A percentile compares a stretch with the other conserved stretches of the same genome.
phyloP scores from a whole-genome alignment of 1,284 basidiomycete species.

The Sporisorium reilianum region DNA sequence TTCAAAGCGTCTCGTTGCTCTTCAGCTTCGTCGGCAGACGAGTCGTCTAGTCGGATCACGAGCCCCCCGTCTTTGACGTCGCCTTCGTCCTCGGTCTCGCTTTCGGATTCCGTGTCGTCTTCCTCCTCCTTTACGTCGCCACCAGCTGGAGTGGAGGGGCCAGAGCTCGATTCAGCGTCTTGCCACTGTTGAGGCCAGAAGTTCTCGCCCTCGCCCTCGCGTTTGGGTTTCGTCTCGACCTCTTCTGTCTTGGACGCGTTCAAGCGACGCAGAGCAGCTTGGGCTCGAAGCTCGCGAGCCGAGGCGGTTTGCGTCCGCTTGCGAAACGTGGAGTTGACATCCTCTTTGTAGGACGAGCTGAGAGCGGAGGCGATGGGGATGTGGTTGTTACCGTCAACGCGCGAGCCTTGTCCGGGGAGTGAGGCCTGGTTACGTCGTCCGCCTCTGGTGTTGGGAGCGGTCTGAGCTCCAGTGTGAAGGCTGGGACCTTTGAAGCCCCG shows the following conservation, averaged over 20 bases:
- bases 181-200: slow-evolving; percentile 16
- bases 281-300: slow-evolving; percentile 45
- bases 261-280: slow-evolving; percentile 45
- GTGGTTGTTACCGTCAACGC: slow-evolving; percentile 54
- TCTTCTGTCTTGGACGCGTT: slow-evolving; percentile 16
- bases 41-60: slow-evolving; percentile 32
- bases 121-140: slow-evolving; percentile 21
- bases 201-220: background rate
- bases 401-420: slow-evolving; percentile 44
- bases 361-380: slow-evolving; percentile 42
- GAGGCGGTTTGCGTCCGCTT: slow-evolving; percentile 43
- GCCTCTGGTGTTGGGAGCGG: slow-evolving; percentile 47
- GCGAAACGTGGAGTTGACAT: slow-evolving; percentile 58
- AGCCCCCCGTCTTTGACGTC: slow-evolving; percentile 21
- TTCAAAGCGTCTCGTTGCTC: background rate
- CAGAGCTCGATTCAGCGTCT: background rate
- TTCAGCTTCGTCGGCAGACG: slow-evolving; percentile 17
- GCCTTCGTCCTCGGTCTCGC: slow-evolving; percentile 34
- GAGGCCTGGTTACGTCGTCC: slow-evolving; percentile 29
- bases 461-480: slow-evolving; percentile 60
- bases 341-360: slow-evolving; percentile 44
- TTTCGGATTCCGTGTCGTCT: slow-evolving; percentile 16
- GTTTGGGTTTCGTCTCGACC: background rate
- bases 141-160: slow-evolving; percentile 1
- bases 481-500: slow-evolving; percentile 47